Conservation (phyloP, 2,329 filamentous ascomycete genomes). For the Lachnellula arida region DNA sequence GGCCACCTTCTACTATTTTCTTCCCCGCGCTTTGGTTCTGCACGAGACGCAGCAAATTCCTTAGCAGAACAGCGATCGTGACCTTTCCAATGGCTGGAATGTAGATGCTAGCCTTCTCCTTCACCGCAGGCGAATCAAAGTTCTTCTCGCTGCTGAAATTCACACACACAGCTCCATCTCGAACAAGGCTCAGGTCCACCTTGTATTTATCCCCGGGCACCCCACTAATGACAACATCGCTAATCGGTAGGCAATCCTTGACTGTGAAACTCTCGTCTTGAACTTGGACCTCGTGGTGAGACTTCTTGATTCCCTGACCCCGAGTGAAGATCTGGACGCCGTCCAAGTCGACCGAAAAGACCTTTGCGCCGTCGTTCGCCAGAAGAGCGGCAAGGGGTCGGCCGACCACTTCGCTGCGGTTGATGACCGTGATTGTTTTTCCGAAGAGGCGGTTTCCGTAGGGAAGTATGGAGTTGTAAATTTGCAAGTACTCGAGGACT, state of each 20-base stretch:
- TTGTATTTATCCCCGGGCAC: constrained; percentile 88
- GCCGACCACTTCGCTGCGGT: constrained; percentile 92
- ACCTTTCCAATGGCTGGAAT: constrained; percentile 97
- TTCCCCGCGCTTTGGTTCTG: constrained; percentile 9
- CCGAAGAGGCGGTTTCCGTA: constrained; percentile 92
- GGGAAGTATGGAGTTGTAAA: constrained; percentile 92
- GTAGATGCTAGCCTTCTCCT: constrained; percentile 94
- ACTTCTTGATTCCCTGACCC: constrained; percentile 79
- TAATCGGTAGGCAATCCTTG: constrained; percentile 76
- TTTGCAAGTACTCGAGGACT: constrained; percentile 90
- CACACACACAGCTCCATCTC: constrained; percentile 94
- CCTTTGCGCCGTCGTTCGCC: constrained; percentile 91
- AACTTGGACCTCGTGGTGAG: constrained; percentile 72
- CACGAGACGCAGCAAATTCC: constrained; percentile 63
- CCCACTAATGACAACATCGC: constrained; percentile 91
- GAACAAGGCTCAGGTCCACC: constrained; percentile 75
- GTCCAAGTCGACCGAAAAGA: constrained; percentile 91
- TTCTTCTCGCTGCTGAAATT: constrained; percentile 97
- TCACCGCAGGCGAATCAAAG: constrained; percentile 78
- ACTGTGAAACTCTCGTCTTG: constrained; percentile 77
- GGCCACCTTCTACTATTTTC: neutral
- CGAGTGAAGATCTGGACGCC: constrained; percentile 90
- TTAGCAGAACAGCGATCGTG: constrained; percentile 84
- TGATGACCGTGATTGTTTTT: constrained; percentile 93
- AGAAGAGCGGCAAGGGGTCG: constrained; percentile 86